phyloP scores from a whole-genome alignment of 495 filamentous ascomycete genomes.

The Oidiodendron maius region DNA sequence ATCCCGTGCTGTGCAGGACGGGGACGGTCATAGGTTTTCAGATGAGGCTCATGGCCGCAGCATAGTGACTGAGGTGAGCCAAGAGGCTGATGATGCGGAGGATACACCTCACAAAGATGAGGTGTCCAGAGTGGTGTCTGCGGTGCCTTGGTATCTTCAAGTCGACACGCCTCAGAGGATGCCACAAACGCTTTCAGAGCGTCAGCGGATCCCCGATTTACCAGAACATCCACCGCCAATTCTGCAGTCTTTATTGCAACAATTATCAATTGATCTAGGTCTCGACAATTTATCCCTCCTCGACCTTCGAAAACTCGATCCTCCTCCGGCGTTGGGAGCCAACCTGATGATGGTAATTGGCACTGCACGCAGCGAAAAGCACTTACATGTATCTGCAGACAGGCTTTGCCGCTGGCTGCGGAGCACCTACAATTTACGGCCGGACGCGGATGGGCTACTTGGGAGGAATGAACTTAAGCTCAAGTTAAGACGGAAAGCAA shows the following conservation, averaged over 20 bases:
- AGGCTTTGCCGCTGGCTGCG: slow-evolving; percentile 83
- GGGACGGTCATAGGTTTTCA: background rate
- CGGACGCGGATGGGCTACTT: slow-evolving; percentile 80
- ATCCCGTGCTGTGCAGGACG: background rate
- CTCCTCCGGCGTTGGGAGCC: slow-evolving; percentile 78
- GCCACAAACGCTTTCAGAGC: slow-evolving; percentile 43
- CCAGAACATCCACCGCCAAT: slow-evolving; percentile 69
- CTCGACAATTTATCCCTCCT: slow-evolving; percentile 70
- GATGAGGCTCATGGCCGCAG: background rate
- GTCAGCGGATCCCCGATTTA: slow-evolving; percentile 66
- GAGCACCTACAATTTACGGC: slow-evolving; percentile 58
- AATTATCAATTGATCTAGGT: slow-evolving; percentile 74
- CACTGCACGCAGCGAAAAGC: slow-evolving; percentile 88
- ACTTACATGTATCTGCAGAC: slow-evolving; percentile 88
- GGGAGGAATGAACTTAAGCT: slow-evolving; percentile 88
- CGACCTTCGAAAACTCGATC: slow-evolving; percentile 79
- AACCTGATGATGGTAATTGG: slow-evolving; percentile 89
- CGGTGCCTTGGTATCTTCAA: slow-evolving; percentile 82
- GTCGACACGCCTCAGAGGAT: slow-evolving; percentile 44
- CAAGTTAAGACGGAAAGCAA: slow-evolving; percentile 73
- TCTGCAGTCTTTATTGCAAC: slow-evolving; percentile 66
- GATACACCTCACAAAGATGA: background rate
- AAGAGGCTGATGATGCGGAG: background rate
- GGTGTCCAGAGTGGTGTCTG: background rate
- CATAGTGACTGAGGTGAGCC: background rate